Evolutionary conservation across 1,284 basidiomycete genomes (phyloP).

Genomic region (Naganishia sp.): DNA sequence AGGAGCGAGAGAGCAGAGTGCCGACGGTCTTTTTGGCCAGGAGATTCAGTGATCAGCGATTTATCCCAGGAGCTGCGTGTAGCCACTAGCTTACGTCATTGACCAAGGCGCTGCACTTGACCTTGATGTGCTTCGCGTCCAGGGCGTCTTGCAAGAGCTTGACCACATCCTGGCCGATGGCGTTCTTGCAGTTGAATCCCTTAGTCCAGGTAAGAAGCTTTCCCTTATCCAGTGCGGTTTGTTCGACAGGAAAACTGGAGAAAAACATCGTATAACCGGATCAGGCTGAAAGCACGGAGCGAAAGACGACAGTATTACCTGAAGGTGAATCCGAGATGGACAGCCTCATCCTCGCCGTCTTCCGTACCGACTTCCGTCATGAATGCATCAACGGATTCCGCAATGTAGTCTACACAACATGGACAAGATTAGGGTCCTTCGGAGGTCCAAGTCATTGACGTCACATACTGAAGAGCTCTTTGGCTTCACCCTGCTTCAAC

Average conservation of each 20-base stretch:
- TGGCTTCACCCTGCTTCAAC: constrained; percentile 84
- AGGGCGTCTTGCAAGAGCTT: constrained; percentile 89
- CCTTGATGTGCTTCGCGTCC: constrained; percentile 89
- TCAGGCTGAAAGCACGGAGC: neutral
- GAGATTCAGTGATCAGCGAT: neutral
- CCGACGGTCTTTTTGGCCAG: constrained; percentile 74
- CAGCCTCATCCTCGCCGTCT: constrained; percentile 55
- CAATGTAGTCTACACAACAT: constrained; percentile 78
- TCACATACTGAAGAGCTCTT: constrained; percentile 72
- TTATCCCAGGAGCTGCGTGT: neutral
- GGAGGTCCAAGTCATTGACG: neutral
- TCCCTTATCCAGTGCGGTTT: constrained; percentile 86
- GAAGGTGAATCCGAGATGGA: constrained; percentile 90
- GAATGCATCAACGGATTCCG: constrained; percentile 92
- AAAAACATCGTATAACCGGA: neutral
- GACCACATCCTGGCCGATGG: constrained; percentile 89
- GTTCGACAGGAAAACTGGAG: constrained; percentile 86
- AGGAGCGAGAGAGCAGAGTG: constrained; percentile 86
- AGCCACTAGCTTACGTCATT: constrained; percentile 75
- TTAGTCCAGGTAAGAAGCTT: constrained; percentile 97
- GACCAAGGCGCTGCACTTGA: constrained; percentile 89
- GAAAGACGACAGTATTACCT: constrained; percentile 51
- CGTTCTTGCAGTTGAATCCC: constrained; percentile 86
- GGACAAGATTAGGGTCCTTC: neutral
- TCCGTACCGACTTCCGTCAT: constrained; percentile 66